These are phyloP conservation scores for Penicillium hesseltinei DNA, from an alignment of 2,329 filamentous ascomycete genomes.

Conservation along the genomic window DNA sequence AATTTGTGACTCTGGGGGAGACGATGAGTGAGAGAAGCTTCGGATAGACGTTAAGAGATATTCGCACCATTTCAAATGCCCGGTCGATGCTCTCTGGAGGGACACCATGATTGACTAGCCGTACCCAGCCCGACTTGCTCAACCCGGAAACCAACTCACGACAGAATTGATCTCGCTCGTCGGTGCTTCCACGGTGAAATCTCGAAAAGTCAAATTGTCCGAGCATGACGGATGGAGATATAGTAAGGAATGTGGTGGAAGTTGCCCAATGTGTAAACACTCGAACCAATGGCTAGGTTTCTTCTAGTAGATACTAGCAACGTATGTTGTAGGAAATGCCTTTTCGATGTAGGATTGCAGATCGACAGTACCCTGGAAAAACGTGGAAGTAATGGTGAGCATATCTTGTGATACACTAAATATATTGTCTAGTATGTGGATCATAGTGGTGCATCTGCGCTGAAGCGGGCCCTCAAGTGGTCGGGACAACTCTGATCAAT, in stretches of 20 bases:
- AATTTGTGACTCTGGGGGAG: neutral
- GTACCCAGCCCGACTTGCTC: neutral
- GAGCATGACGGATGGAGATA: neutral
- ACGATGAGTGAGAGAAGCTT: neutral
- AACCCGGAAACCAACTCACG: neutral
- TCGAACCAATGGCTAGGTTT: neutral
- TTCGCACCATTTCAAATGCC: neutral
- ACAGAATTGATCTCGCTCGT: neutral
- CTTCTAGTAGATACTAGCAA: neutral
- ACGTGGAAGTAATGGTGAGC: neutral
- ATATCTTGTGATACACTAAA: neutral
- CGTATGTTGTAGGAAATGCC: neutral
- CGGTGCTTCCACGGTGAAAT: neutral
- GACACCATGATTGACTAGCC: neutral
- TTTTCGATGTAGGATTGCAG: neutral
- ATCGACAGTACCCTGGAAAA: neutral
- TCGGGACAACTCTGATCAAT: neutral
- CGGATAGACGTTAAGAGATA: neutral
- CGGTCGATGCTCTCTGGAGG: neutral
- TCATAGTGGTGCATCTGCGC: neutral
- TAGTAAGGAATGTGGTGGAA: neutral
- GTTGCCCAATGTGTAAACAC: neutral
- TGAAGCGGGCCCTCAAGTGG: neutral
- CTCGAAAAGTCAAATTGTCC: neutral
- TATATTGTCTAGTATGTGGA: neutral